Evolutionary conservation across 2,329 filamentous ascomycete species (phyloP), one percentile per base, ranked within the genome.

Genomic region (Sporothrix brasiliensis): DNA sequence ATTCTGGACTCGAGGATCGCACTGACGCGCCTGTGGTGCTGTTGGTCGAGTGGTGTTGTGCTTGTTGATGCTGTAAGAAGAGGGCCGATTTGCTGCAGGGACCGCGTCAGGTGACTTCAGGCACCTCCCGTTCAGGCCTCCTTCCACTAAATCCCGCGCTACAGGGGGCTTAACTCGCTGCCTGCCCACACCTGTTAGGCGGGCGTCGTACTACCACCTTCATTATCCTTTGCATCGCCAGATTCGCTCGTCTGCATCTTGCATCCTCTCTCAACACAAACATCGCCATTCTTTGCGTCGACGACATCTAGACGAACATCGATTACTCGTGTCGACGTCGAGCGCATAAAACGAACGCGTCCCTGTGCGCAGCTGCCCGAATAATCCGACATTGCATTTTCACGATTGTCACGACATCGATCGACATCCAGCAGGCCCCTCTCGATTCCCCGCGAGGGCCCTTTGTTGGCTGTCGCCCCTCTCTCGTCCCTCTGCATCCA

Each of bases 161-260:
- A 49, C 58, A 47, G 24, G 54, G 54, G 41, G 50, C 66, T 68
- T 56, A 68, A 68, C 52, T 58, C 30, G 66, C 21, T 68, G 66
- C 66, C 65, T 67, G 39, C 50, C 65, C 47, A 54, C 58, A 44
- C 27, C 13, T 1, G 39, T 19, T 34, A 67, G 65, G 47, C 65
- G 61, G 61, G 39, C 58, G 58, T 61, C 58, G 27, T 65, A 30
- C 60, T 47, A 52, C 52, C 49, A 54, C 21, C 52, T 34, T 63
- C 56, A 63, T 63, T 68, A 68, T 58, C 52, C 44, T n/a, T 44
- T 47, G 52, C 66, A 68, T 68, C 66, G 52, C 66, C 50, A 54
- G 21, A 56, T 10, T 53, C 49, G 47, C 49, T 44, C 58, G 39
- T 27, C 21, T 16, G 56, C n/a, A 24, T 61, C 56, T 11, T 61